Evolutionary conservation across 768 basidiomycete species (phyloP).

Genomic region (Rhodotorula toruloides): DNA sequence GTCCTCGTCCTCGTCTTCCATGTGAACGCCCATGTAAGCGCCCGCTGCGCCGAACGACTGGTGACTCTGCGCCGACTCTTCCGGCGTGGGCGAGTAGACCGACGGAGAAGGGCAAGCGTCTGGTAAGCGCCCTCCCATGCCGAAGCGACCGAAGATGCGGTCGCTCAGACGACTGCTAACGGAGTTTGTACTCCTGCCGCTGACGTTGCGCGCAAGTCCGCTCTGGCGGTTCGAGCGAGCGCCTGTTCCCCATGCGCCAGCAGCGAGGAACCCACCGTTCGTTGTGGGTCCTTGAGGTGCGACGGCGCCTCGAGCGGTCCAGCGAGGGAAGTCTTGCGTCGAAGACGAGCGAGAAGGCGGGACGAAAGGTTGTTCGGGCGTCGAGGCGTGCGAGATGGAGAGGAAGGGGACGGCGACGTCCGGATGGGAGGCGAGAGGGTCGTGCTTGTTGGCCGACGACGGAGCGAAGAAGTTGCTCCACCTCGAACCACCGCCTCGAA

Average conservation of each 20-base stretch:
- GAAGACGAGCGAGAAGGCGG: conserved; percentile 18
- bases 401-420: conserved; percentile 13
- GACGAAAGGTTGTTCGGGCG: conserved; percentile 24
- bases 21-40: conserved; percentile 1
- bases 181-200: conserved; percentile 14
- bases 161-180: conserved; percentile 17
- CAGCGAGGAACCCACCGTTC: neutral
- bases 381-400: conserved; percentile 20
- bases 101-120: conserved; percentile 20
- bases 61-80: neutral
- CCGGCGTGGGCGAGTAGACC: conserved; percentile 30
- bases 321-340: neutral
- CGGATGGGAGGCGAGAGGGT: no score
- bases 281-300: neutral
- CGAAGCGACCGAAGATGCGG: conserved; percentile 7
- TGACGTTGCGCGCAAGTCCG: neutral
- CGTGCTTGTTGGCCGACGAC: neutral
- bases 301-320: neutral
- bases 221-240: neutral
- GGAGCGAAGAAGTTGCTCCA: conserved; percentile 2
- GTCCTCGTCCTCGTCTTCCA: conserved; percentile 8
- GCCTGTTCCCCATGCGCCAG: neutral
- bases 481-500: neutral
- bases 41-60: neutral
- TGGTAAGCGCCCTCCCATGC: neutral